Evolutionary conservation across 768 basidiomycete genomes (phyloP).

Genomic region (Lentinula sp.): DNA sequence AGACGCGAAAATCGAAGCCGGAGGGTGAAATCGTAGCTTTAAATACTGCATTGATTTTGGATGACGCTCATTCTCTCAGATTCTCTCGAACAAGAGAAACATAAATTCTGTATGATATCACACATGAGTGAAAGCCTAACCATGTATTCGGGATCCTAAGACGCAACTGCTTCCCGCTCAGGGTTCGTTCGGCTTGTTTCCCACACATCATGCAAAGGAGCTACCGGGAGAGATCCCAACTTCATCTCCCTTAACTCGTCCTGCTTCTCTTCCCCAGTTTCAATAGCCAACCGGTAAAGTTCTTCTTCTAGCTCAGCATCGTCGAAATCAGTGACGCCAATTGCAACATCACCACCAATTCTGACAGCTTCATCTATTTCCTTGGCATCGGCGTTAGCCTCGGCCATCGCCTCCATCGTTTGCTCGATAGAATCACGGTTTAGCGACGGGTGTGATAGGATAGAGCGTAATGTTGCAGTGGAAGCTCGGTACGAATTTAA

Average conservation of each 20-base stretch:
- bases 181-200: neutral
- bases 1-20: too few relatives aligned
- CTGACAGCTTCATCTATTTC: conserved; percentile 80
- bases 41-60: too few relatives aligned
- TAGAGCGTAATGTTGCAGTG: conserved; percentile 64
- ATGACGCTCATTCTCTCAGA: too few relatives aligned
- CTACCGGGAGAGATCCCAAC: neutral
- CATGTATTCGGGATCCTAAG: neutral
- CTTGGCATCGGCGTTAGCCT: conserved; percentile 73
- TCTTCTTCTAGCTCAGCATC: conserved; percentile 1
- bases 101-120: too few relatives aligned
- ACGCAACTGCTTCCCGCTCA: neutral
- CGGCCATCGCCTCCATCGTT: conserved; percentile 84
- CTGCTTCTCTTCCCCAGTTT: neutral
- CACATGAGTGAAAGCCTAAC: too few relatives aligned
- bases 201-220: neutral
- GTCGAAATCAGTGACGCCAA: neutral
- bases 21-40: too few relatives aligned
- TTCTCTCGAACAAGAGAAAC: too few relatives aligned
- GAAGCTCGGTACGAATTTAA: conserved; percentile 84
- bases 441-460: conserved; percentile 77
- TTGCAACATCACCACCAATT: conserved; percentile 34
- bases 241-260: neutral
- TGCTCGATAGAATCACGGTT: conserved; percentile 74
- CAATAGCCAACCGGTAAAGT: neutral